These are phyloP conservation scores for Microbotryum saponariae DNA, from an alignment of 1,284 basidiomycete genomes.

Conservation along the genomic window DNA sequence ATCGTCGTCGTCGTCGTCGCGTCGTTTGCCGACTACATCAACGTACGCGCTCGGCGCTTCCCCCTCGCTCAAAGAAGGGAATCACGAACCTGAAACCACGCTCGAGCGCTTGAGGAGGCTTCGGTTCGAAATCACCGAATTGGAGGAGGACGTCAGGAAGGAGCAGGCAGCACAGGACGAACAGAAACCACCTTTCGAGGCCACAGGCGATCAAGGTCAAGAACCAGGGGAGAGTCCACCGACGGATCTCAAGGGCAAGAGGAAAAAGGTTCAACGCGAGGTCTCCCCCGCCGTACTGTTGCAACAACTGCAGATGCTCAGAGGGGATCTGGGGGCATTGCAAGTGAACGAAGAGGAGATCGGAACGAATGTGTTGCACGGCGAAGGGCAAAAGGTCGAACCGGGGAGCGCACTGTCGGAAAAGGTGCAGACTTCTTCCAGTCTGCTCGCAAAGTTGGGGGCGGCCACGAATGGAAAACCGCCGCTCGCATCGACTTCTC, in stretches of 20 bases:
- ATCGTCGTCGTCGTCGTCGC: no score
- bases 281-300: constrained; percentile 33
- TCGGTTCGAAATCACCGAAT: constrained; percentile 44
- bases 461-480: neutral
- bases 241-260: constrained; percentile 32
- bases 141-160: constrained; percentile 43
- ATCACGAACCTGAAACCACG: constrained; percentile 38
- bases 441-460: constrained; percentile 12
- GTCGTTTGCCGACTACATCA: no score
- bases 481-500: neutral
- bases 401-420: neutral
- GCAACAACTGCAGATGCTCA: constrained; percentile 30
- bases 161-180: constrained; percentile 12
- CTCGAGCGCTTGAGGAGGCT: constrained; percentile 44
- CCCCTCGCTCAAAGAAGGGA: constrained; percentile 1
- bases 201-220: constrained; percentile 15
- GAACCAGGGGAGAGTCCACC: constrained; percentile 29
- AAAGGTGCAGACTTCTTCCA: neutral
- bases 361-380: constrained; percentile 9
- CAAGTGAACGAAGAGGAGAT: constrained; percentile 1
- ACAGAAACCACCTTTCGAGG: constrained; percentile 1
- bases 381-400: constrained; percentile 11
- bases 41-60: neutral
- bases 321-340: constrained; percentile 18
- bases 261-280: constrained; percentile 23